Base-by-base conservation (phyloP, 352 stramenopile genomes). In the Aphanomyces invadans region DNA sequence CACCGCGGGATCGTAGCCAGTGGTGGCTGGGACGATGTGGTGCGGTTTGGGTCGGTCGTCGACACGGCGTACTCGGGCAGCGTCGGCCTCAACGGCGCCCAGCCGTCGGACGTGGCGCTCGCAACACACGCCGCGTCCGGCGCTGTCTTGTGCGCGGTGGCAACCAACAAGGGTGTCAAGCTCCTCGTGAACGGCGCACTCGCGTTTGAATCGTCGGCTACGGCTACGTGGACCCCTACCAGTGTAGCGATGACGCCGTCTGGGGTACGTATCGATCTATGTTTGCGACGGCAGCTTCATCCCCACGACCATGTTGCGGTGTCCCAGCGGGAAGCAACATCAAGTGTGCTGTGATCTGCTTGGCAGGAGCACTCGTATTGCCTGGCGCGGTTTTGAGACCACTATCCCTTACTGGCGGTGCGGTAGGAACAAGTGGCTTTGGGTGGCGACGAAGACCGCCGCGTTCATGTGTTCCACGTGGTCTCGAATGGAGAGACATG, bases 1-100 rank as follows among this genome's bases (percentile, higher is more conserved):
- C 85, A 80, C 39, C 71, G 64, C n/a, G 78, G 69, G 29, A 78
- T 80, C 39, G 75, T 97, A 7, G 79, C 88, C 3, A 97, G 83
- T 62, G 80, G 86, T 12, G 91, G 87, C 26, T 98, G 93, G 93
- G 93, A 98, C 62, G 93, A 97, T 70, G 87, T 86, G 36, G 71
- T 95, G 11, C 83, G 87, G 33, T 95, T 93, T 39, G 71, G 65
- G 10, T 72, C 79, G 0, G 52, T 62, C 36, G 62, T 55, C 33
- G 23, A 55, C 33, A 36, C 52, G 29, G 74, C 83, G 57, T 92
- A 93, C 74, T 80, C 69, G 4, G 74, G 74, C 11, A 84, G 81
- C 48, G 79, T 83, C 23, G 72, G 74, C 4, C 62, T 93, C 7
- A 80, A 87, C 54, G 39, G 67, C 39, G 79, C 82, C 5, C 83